These are phyloP conservation scores for Wickerhamomyces strasburgensis DNA, from an alignment of 805 yeast species.

Conservation along the genomic window DNA sequence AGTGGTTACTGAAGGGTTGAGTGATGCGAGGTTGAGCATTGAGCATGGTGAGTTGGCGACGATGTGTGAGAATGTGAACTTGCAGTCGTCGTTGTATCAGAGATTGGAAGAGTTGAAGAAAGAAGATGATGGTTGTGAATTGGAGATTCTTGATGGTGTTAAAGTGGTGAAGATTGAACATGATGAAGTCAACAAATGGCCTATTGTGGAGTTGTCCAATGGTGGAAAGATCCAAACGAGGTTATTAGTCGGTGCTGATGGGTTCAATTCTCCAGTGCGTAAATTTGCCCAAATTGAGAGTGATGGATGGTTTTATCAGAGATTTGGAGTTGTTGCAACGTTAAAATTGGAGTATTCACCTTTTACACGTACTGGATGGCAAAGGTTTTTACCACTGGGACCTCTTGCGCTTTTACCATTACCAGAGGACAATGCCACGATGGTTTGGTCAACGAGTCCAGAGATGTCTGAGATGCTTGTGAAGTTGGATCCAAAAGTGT, in stretches of 20 bases:
- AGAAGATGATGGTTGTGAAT: conserved; percentile 14
- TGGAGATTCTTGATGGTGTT: conserved; percentile 55
- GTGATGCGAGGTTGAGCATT: conserved; percentile 66
- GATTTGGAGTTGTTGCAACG: conserved; percentile 92
- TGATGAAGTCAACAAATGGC: conserved; percentile 57
- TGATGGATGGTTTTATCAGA: conserved; percentile 87
- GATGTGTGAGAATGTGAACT: conserved; percentile 84
- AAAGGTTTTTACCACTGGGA: conserved; percentile 85
- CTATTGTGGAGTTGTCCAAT: conserved; percentile 58
- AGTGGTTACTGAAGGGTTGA: conserved; percentile 79
- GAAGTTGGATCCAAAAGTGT: conserved; percentile 53
- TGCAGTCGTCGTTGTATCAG: conserved; percentile 68
- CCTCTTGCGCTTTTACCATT: conserved; percentile 90
- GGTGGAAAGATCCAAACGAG: conserved; percentile 66
- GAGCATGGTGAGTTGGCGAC: conserved; percentile 64
- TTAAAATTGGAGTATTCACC: conserved; percentile 70
- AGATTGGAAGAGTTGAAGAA: conserved; percentile 42
- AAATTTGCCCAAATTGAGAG: conserved; percentile 74
- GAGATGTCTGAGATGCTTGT: conserved; percentile 61
- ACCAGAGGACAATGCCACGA: conserved; percentile 79
- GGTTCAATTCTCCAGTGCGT: conserved; percentile 90
- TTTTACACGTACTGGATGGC: conserved; percentile 78
- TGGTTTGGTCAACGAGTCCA: conserved; percentile 91
- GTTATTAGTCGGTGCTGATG: conserved; percentile 91
- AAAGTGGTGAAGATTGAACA: conserved; percentile 55